Percentiles rank a stretch among this genome's conserved stretches.
These are phyloP conservation scores for Podospora pseudoanserina DNA, from an alignment of 495 filamentous ascomycete species.

Conservation along the genomic window DNA sequence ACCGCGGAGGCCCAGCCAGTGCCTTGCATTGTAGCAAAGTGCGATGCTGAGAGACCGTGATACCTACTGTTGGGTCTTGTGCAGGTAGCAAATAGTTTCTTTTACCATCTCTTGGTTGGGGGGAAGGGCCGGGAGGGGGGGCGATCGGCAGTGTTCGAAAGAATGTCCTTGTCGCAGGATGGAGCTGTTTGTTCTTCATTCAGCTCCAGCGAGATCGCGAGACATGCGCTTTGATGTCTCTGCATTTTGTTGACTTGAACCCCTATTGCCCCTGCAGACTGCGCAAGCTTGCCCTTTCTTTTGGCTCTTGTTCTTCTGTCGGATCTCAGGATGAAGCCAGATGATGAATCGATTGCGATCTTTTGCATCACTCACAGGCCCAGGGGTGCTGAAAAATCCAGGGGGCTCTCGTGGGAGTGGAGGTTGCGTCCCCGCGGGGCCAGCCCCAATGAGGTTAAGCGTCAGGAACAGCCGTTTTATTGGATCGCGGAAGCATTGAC, in stretches of 20 bases:
- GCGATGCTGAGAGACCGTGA: background rate
- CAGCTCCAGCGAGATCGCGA: background rate
- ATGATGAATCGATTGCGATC: background rate
- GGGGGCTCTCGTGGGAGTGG: slow-evolving; percentile 18
- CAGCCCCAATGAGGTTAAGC: slow-evolving; percentile 31
- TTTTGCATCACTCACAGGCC: background rate
- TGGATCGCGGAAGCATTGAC: slow-evolving; percentile 44
- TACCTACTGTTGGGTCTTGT: background rate
- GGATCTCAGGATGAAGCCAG: background rate
- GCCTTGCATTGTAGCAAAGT: background rate
- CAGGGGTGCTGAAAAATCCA: slow-evolving; percentile 10
- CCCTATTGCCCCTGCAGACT: background rate
- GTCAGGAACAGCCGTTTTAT: slow-evolving; percentile 46
- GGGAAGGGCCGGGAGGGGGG: too few species aligned
- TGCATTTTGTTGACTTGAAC: background rate
- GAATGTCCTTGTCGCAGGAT: background rate
- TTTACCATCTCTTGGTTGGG: background rate
- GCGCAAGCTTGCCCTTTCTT: background rate
- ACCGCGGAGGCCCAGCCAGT: background rate
- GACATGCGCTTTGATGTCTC: background rate
- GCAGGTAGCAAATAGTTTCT: background rate
- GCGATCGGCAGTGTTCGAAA: background rate
- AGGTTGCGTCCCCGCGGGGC: slow-evolving; percentile 8
- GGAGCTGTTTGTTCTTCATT: background rate
- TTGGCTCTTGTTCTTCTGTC: background rate